Evolutionary conservation across 306 rosid genomes (phyloP), one percentile per base, ranked within the genome.

Genomic region (Coriaria nepalensis): DNA sequence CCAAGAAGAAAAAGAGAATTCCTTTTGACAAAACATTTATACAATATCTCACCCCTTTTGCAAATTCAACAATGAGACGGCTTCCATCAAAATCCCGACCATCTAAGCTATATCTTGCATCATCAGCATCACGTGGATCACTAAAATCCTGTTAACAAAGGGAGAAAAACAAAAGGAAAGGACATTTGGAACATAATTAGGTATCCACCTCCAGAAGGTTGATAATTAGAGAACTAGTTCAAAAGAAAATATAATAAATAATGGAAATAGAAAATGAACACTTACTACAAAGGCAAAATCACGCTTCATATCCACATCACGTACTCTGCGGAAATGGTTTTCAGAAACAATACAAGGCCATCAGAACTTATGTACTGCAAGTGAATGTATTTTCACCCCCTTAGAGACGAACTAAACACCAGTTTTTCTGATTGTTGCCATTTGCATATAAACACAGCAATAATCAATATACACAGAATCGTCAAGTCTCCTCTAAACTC

Each of bases 241-340:
- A 33, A 0, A 13, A 8, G 43, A 6, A 36, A 7, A 13, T 6
- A 36, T 11, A 11, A 41, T 15, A 15, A 44, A 14, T 32, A 39
- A 61, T 37, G 62, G 13, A n/a, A 11, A 51, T 35, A 37, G 20
- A 45, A 50, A 50, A n/a, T n/a, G n/a, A 13, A 3, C 6, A 67
- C 78, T 62, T 73, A 73, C 79, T 64, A 73, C 69, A 57, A 73
- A 73, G 51, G 79, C 75, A 46, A 53, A 73, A 61, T 73, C 79
- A 15, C 68, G 71, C 79, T 73, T 73, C 75, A 73, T 68, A 65
- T 73, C 75, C 79, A 73, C 79, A 69, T 73, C 79, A 10, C 69
- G 75, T 64, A 73, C 73, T 73, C 75, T 73, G 79, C 65, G 70
- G 49, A 73, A 73, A 73, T 55, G 55, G 68, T 67, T 50, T 68